Base-by-base conservation (phyloP, 192 early-diverging fungal species). In the Backusella morwellensis region DNA sequence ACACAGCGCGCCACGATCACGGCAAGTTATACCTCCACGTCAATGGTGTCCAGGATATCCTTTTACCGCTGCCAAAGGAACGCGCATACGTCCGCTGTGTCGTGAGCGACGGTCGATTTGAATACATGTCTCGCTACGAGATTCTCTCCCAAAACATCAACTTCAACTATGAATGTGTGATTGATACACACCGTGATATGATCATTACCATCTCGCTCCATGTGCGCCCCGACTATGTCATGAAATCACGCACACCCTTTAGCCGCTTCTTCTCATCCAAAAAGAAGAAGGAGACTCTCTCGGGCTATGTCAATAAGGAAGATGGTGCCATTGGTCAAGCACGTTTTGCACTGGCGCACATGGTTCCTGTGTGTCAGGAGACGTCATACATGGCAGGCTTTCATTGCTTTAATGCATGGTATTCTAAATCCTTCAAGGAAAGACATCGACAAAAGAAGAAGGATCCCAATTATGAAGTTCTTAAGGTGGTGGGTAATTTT, bases 21-120 rank as follows among this genome's bases (percentile, higher is more conserved):
- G 82, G 82, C 1, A 83, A 80, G 42, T 56, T 83, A 4, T 83
- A 83, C 70, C 52, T 83, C 26, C 78, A 76, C 12, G 35, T 83
- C 15, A 74, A 70, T 38, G 63, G 72, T 21, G 70, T 74, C 23
- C 76, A 79, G 6, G 78, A 83, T 66, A 75, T 80, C 21, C 38
- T 77, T 5, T 15, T 82, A 1, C 80, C 80, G n/a, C 52, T 82
- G 23, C 80, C 80, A n/a, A 74, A 70, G 14, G 78, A 77, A 8
- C 73, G 66, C n/a, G 77, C 80, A 15, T 81, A 68, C 56, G 80
- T 68, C 19, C 75, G 80, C 1, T 81, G 80, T 56, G 71, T 81
- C 12, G 50, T 81, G 6, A 81, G 76, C 35, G 80, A 81, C 35
- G 80, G 80, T 8, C 34, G 75, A 66, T 74, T 77, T 36, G 80